phyloP scores from a whole-genome alignment of 2,329 filamentous ascomycete species.

The Aspergillus brasiliensis region DNA sequence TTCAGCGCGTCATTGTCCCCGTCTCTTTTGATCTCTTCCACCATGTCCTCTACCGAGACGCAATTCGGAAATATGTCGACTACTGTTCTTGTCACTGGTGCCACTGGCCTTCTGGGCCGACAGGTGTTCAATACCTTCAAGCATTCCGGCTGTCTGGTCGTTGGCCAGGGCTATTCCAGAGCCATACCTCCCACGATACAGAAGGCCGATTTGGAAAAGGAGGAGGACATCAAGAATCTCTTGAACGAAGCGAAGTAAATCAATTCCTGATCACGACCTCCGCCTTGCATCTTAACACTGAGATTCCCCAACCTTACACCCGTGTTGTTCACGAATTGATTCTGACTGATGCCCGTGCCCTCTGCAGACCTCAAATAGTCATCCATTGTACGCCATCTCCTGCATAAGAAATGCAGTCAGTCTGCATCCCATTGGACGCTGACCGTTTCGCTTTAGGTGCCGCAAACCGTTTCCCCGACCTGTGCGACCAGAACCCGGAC shows the following conservation, averaged over 20 bases:
- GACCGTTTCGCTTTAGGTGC: constrained; percentile 59
- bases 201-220: constrained; percentile 55
- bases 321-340: constrained; percentile 7
- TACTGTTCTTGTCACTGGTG: constrained; percentile 76
- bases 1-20: constrained; percentile 2
- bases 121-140: constrained; percentile 74
- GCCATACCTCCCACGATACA: constrained; percentile 70
- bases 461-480: constrained; percentile 84
- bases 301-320: background rate
- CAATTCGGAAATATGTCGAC: constrained; percentile 37
- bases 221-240: constrained; percentile 48
- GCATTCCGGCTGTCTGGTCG: constrained; percentile 66
- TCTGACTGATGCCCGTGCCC: background rate
- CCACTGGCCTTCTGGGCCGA: constrained; percentile 79
- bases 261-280: constrained; percentile 17
- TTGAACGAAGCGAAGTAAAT: constrained; percentile 56
- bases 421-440: constrained; percentile 11
- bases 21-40: constrained; percentile 6
- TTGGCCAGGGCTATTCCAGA: constrained; percentile 73
- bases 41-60: constrained; percentile 8
- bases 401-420: background rate
- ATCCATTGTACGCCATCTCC: constrained; percentile 68
- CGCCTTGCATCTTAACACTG: background rate
- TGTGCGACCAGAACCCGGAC: constrained; percentile 76
- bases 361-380: constrained; percentile 69